Base-by-base conservation (phyloP, 2,329 filamentous ascomycete species). In the Basipetospora sp. region DNA sequence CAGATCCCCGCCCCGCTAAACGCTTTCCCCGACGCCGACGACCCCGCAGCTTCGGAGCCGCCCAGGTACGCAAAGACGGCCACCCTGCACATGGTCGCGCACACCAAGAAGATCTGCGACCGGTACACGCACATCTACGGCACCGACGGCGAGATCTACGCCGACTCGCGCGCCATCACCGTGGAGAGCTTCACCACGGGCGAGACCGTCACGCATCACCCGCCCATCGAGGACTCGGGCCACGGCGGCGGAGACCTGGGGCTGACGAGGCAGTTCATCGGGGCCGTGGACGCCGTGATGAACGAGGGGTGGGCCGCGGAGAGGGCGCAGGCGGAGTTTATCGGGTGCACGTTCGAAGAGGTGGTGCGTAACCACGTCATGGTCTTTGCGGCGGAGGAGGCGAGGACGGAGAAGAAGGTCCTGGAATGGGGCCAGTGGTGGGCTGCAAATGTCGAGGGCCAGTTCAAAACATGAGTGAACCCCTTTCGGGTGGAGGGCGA, bases 321-420 rank as follows among this genome's bases (percentile, higher is more conserved):
- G 29, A 69, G 69, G 43, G 87, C 87, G 2, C 88, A 96, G 65
- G 65, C 66, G 41, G 64, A 76, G 50, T 74, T 78, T 52, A 65
- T 96, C 18, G 86, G 85, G 0, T 93, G 84, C 57, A 81, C 79
- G 10, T 60, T 94, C 6, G 84, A 94, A 40, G 90, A 96, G 51
- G 74, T 80, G 2, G 69, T 96, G n/a, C 69, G 80, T 34, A 93
- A 85, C 50, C 90, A 96, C 59, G 87, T 82, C 2, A 72, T 90
- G 58, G 88, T 94, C 0, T 98, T 94, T 63, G 87, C 85, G 17
- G 90, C 88, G 0, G 90, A 96, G 58, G 81, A 93, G 49, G 85
- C 88, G 4, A 71, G 88, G 49, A 65, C 63, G 35, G 66, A 69
- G 36, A 74, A 70, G 50, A 76, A 69, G 52, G 77, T 90, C 6